Evolutionary conservation across 495 filamentous ascomycete species (phyloP), one percentile per base, ranked within the genome.

Genomic region (Aspergillus nidulans): DNA sequence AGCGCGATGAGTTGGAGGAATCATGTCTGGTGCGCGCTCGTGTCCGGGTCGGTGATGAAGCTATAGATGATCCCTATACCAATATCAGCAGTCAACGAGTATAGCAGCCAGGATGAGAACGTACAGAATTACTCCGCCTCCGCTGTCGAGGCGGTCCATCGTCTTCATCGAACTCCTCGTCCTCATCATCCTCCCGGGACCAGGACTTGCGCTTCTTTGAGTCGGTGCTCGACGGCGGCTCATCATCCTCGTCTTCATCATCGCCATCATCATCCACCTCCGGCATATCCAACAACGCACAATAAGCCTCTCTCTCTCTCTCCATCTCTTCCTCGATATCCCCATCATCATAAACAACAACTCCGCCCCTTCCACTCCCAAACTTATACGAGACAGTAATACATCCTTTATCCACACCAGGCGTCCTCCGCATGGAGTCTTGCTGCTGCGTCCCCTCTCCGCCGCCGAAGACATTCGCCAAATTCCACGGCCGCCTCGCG

Each of bases 271-370:
- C 90, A 52, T 89, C 90, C 25, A 96, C 71, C 43, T 95, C 90
- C 7, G 91, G 92, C 94, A 97, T 97, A 38, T 89, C 85, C 34
- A 85, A 70, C 41, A 97, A 75, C 40, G 84, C 88, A 42, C 86
- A 82, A 61, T 91, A 97, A 36, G 94, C 91, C 43, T 89, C 83
- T 57, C 80, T 74, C 71, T 97, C 91, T 18, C 70, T 74, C 28
- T 58, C 60, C 40, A 97, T 69, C n/a, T 92, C 91, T 49, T 92
- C 90, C 58, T 92, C 88, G 42, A 98, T 94, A 70, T 98, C 94
- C 15, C 92, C 95, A 69, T 97, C 95, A 63, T 97, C 95, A 69
- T 90, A 94, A 5, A 95, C 90, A 52, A 96, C 77, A 56, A 96
- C 89, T 0, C 91, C 91, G 24, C 91, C 91, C 55, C 79, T 84